Base-by-base conservation (phyloP, 768 basidiomycete species). In the Auricularia sp. region DNA sequence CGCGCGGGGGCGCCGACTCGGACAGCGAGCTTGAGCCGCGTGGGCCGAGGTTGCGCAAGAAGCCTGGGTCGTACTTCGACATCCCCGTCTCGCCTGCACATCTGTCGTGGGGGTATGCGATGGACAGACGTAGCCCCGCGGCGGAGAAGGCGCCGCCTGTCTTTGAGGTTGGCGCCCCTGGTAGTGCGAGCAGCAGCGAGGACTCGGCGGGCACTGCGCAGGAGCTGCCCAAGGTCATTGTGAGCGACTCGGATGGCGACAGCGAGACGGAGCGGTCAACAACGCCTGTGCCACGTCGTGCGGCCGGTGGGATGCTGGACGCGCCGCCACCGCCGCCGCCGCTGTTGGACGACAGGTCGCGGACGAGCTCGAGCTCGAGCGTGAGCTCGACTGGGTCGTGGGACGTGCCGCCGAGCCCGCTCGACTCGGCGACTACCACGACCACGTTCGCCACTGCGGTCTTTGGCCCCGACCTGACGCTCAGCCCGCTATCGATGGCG, bases 341-440 rank as follows among this genome's bases (percentile, higher is more conserved):
- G 1, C 29, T 59, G 34, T 18, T 59, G 23, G 56, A 59, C 7
- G 56, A 59, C 29, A 33, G 56, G 6, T 59, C 56, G 29, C 56
- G 56, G 23, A 59, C 56, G 23, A 59, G 56, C 56, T 59, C 56
- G 56, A 59, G 56, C 56, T 59, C 56, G 7, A 59, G 56, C 29
- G 23, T 59, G 8, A 59, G 56, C 29, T 59, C 56, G 23, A 35
- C 23, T 6, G 34, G 29, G 23, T 59, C 56, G 56, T 59, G 56
- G 56, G 56, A 59, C 33, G 10, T 59, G 23, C 56, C 56, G 56
- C 56, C 18, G 4, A 59, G 56, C 56, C 56, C 56, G 4, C 23
- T 34, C 56, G 34, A 35, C 11, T 29, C 18, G 10, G 29, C 53
- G 11, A 54, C 53, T 8, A 8, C 53, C 11, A 54, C n/a, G n/a